Percentiles rank a stretch among this genome's conserved stretches.
phyloP scores from a whole-genome alignment of 1,284 basidiomycete genomes.

The Trametes polyzona region DNA sequence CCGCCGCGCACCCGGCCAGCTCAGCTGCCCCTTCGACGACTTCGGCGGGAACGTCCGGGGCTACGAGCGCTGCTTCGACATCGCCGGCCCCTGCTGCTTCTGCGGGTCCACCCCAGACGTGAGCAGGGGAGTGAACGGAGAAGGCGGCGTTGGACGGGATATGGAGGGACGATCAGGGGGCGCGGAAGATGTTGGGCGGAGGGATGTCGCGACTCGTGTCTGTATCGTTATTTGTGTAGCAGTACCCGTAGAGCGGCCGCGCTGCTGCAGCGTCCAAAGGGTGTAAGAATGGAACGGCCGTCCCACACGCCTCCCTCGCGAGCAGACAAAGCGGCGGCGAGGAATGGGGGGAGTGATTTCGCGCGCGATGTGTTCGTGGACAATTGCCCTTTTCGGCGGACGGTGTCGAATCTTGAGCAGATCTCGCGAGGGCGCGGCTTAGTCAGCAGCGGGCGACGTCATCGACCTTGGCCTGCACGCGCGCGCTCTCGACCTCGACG shows the following conservation, averaged over 20 bases:
- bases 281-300: slow-evolving; percentile 15
- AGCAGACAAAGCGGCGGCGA: slow-evolving; percentile 3
- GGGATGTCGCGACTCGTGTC: slow-evolving; percentile 6
- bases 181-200: slow-evolving; percentile 1
- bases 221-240: slow-evolving; percentile 26
- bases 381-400: slow-evolving; percentile 17
- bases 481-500: slow-evolving; percentile 4
- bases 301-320: slow-evolving; percentile 10
- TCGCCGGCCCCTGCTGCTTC: slow-evolving; percentile 12
- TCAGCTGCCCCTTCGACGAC: not conserved
- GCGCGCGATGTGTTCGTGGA: slow-evolving; percentile 9
- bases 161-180: slow-evolving; percentile 16
- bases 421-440: slow-evolving; percentile 1
- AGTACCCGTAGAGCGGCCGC: slow-evolving; percentile 14
- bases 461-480: not conserved
- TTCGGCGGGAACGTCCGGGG: not conserved
- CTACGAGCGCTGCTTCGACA: slow-evolving; percentile 14
- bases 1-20: not conserved
- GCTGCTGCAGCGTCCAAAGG: slow-evolving; percentile 2
- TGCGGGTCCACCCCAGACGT: slow-evolving; percentile 12
- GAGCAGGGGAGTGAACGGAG: not conserved
- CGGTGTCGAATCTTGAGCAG: slow-evolving; percentile 18
- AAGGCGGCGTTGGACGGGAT: slow-evolving; percentile 7
- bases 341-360: slow-evolving; percentile 23
- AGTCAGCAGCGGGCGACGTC: slow-evolving; percentile 16